Evolutionary conservation across 2,329 filamentous ascomycete genomes (phyloP), one percentile per base, ranked within the genome.

Genomic region (Sclerotinia sclerotiorum): DNA sequence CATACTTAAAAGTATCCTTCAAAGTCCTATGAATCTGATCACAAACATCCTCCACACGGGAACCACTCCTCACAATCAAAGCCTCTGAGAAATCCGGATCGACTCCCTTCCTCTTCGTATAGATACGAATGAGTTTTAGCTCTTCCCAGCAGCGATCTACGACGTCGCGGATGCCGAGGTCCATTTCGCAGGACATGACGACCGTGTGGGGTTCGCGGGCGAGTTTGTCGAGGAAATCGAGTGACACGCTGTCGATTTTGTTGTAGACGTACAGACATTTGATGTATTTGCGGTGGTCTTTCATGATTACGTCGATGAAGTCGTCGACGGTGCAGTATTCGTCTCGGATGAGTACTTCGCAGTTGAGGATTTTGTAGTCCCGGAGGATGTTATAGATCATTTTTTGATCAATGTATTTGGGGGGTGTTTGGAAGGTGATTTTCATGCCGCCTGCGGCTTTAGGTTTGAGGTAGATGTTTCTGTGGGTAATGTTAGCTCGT

Each of bases 231-330:
- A 99, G 87, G 80, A 96, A 97, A 78, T 97, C 93, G 73, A 99
- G 87, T 54, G 91, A 94, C 70, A 99, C 92, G 79, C 88, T 90
- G 82, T 99, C 95, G 81, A 99, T 97, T 82, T 99, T 99, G 90
- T 99, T 99, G 88, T 99, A 99, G 44, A 98, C 94, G 81, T 99
- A 99, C 44, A 99, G 85, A 77, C 92, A 90, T 79, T 75, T 88
- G 83, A 99, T 97, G 84, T 99, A 99, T 80, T 97, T 99, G 77
- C 95, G 85, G 83, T 99, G 95, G 78, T 97, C 93, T 80, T 95
- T 97, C 94, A 98, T 98, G 81, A 99, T 97, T 70, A 97, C 93
- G 79, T 99, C 95, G 82, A 99, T 99, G 79, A 99, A 91, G 80
- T 99, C 94, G 81, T 99, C 95, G 48, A 99, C 93, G 0, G 95